Evolutionary conservation across 2,329 filamentous ascomycete species (phyloP).

Genomic region (Erysiphe pulchra): DNA sequence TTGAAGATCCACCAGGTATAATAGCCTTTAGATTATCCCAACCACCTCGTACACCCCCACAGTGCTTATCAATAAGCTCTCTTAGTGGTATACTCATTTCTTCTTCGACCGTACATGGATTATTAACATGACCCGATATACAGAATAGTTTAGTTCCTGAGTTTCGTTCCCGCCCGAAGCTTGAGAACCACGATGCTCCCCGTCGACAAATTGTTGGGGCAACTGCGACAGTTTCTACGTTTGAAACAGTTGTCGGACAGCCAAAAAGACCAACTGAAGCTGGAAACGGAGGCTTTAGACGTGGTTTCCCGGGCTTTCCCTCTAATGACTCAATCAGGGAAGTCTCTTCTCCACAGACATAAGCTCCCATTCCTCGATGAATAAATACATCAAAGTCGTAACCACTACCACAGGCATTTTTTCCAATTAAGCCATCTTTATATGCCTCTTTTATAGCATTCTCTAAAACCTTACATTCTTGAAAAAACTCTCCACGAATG

Average conservation of each 20-base stretch:
- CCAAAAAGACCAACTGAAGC: slow-evolving; percentile 93
- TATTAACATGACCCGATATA: slow-evolving; percentile 97
- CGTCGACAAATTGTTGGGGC: slow-evolving; percentile 87
- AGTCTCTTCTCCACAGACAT: slow-evolving; percentile 95
- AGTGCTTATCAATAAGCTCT: slow-evolving; percentile 95
- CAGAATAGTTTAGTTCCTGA: slow-evolving; percentile 94
- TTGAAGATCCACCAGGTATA: slow-evolving; percentile 91
- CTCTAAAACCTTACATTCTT: slow-evolving; percentile 84
- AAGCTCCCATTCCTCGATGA: slow-evolving; percentile 90
- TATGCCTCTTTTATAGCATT: slow-evolving; percentile 95
- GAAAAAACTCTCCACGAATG: slow-evolving; percentile 93
- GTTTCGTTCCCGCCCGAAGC: slow-evolving; percentile 88
- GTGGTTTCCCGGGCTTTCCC: slow-evolving; percentile 95
- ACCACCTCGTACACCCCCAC: slow-evolving; percentile 80
- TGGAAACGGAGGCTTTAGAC: slow-evolving; percentile 95
- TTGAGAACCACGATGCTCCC: slow-evolving; percentile 77
- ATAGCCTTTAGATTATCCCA: slow-evolving; percentile 95
- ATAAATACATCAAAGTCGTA: slow-evolving; percentile 97
- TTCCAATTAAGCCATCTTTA: slow-evolving; percentile 77
- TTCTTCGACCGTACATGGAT: slow-evolving; percentile 92
- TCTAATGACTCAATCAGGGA: slow-evolving; percentile 95
- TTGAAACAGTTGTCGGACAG: slow-evolving; percentile 92
- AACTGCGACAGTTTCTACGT: slow-evolving; percentile 91
- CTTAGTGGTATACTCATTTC: slow-evolving; percentile 96
- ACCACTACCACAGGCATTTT: slow-evolving; percentile 89